Conservation (phyloP, 2,329 filamentous ascomycete genomes). For the Sarocladium strictum region DNA sequence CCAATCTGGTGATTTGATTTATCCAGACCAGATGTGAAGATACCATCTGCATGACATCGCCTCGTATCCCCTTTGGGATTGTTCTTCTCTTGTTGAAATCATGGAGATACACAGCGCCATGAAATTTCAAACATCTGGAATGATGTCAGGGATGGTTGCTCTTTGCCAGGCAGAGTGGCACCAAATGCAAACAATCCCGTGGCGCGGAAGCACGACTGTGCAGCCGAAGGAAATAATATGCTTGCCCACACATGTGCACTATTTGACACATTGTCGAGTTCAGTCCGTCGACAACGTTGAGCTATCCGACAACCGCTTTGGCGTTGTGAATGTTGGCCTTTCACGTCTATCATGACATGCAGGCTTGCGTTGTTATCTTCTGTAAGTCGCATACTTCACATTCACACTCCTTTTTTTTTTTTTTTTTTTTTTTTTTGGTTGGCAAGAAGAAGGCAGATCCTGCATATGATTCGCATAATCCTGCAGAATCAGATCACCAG, state of each 20-base stretch:
- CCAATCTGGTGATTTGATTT: no score
- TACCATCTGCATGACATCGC: no score
- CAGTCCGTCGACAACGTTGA: not conserved
- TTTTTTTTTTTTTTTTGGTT: no score
- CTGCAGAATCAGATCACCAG: constrained; percentile 6
- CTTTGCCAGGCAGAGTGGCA: not conserved
- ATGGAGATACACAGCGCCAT: no score
- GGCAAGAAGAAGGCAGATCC: constrained; percentile 4
- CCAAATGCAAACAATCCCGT: constrained; percentile 4
- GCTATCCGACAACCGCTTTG: not conserved
- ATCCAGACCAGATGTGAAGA: no score
- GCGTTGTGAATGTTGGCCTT: not conserved
- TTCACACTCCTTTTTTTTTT: not conserved
- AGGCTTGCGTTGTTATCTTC: constrained; percentile 1
- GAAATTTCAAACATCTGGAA: not conserved
- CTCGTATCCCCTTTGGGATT: no score
- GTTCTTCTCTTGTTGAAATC: no score
- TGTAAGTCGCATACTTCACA: not conserved
- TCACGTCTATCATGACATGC: constrained; percentile 1
- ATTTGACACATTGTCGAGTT: not conserved
- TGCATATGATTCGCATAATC: not conserved
- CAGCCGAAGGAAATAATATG: constrained; percentile 6
- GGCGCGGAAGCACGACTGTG: constrained; percentile 5
- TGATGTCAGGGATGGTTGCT: constrained; percentile 2
- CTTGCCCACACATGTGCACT: not conserved